These are phyloP conservation scores for Fragaria nilgerrensis DNA, from an alignment of 306 rosid genomes.

Conservation along the genomic window DNA sequence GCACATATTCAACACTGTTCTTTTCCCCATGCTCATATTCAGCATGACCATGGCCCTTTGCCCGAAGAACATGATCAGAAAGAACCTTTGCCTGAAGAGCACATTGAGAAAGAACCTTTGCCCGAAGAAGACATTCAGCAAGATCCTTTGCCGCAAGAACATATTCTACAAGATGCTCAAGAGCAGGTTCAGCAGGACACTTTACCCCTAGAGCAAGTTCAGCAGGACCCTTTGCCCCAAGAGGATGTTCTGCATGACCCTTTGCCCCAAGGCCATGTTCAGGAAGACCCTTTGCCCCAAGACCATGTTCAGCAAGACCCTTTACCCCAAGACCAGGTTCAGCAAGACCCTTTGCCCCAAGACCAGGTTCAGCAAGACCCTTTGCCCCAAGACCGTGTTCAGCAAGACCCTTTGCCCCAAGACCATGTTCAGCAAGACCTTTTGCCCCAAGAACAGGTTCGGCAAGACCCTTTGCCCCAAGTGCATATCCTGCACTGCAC, in stretches of 20 bases:
- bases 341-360: neutral
- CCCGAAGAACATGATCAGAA: neutral
- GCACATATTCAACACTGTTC: constrained; percentile 4
- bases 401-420: neutral
- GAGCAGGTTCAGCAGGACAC: neutral
- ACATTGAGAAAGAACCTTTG: neutral
- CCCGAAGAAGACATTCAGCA: neutral
- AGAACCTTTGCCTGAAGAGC: neutral
- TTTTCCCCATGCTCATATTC: neutral
- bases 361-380: neutral
- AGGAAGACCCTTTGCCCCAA: neutral
- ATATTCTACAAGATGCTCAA: no score
- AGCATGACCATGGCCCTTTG: neutral
- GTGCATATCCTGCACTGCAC: neutral
- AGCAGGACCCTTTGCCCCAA: neutral
- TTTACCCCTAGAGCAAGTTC: neutral
- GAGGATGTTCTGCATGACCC: neutral
- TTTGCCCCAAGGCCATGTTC: neutral
- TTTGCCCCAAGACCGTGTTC: neutral
- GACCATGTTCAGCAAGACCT: neutral
- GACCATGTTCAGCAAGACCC: neutral
- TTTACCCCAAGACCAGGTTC: neutral
- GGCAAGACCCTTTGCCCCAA: neutral
- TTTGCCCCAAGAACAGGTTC: neutral
- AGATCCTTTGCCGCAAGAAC: neutral